Conservation (phyloP, 2,329 filamentous ascomycete genomes). For the Elsinoe perseae region DNA sequence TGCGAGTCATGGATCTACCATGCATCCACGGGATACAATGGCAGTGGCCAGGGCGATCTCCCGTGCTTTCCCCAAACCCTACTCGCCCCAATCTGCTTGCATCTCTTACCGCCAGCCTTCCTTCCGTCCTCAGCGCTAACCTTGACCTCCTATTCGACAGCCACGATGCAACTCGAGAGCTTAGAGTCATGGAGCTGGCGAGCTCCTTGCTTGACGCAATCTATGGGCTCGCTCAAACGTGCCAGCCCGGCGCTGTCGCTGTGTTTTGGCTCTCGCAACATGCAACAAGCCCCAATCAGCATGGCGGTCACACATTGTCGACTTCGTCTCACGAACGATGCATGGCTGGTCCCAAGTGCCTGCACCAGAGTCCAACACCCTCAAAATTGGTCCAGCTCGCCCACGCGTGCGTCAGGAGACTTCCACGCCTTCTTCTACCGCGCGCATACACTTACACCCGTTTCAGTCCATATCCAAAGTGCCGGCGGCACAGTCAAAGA, state of each 20-base stretch:
- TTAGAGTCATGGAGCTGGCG: slow-evolving; percentile 8
- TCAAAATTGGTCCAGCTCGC: slow-evolving; percentile 13
- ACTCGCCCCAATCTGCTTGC: slow-evolving; percentile 7
- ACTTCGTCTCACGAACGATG: not conserved
- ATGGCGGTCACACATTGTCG: slow-evolving; percentile 13
- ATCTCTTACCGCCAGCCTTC: slow-evolving; percentile 14
- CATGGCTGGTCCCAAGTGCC: slow-evolving; percentile 4
- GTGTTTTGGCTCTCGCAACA: slow-evolving; percentile 8
- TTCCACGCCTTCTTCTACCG: slow-evolving; percentile 13
- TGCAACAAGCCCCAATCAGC: slow-evolving; percentile 10
- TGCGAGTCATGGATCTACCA: slow-evolving; percentile 13
- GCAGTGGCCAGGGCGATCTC: slow-evolving; percentile 7
- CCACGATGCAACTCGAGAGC: slow-evolving; percentile 10
- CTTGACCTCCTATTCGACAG: slow-evolving; percentile 4
- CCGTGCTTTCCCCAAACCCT: slow-evolving; percentile 2
- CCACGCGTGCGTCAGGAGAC: slow-evolving; percentile 4
- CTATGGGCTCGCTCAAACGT: slow-evolving; percentile 10
- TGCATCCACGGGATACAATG: not conserved
- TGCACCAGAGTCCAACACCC: not conserved
- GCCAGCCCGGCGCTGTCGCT: slow-evolving; percentile 1
- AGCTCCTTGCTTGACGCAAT: slow-evolving; percentile 10
- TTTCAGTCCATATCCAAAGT: slow-evolving; percentile 12
- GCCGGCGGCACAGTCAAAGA: slow-evolving; percentile 13
- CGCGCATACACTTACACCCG: slow-evolving; percentile 11
- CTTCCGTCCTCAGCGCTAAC: slow-evolving; percentile 13